Evolutionary conservation across 1,284 basidiomycete species (phyloP), one percentile per base, ranked within the genome.

Genomic region (Vanrija sp.): DNA sequence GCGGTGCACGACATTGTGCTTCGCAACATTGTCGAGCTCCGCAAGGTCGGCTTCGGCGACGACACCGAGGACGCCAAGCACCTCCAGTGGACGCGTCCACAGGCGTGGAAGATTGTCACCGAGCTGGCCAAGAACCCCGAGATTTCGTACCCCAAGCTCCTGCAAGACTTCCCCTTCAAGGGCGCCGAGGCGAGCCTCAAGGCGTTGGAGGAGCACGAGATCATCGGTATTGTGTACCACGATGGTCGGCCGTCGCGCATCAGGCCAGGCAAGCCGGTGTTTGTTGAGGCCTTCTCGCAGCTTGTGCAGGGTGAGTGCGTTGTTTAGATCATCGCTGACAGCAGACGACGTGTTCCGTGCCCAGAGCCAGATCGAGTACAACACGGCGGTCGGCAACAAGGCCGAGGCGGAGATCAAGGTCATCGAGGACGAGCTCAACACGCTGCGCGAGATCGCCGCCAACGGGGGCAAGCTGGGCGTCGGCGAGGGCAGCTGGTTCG

Each of bases 11-110:
- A 95, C 67, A 90, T 95, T 65, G 85, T 96, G 64, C 77, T 78
- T 38, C 84, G 87, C 40, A 87, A 86, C 34, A 85, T 92, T 8
- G 83, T 85, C 43, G 93, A 96, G 74, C 78, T 97, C 47, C 82
- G 89, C 47, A 97, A 97, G 81, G 87, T 83, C 52, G 90, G 90
- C 0, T 98, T 97, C 69, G 95, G 92, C 0, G 93, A 97, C 67
- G 93, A 95, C 68, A 74, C 81, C 3, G 88, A 91, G 51, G 93
- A 96, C 68, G 87, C 88, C 4, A 91, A 91, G 74, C 80, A 74
- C 48, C 76, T 96, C 23, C 80, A 85, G 0, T 98, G 95, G 95
- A 83, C 85, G 8, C 81, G 88, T 45, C 86, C 89, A 52, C 92
- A 98, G 72, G 92, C 86, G 0, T 98, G 94, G 92, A 81, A 80